A percentile compares a stretch with the other conserved stretches of the same genome.
These are phyloP conservation scores for Aspergillus campestris DNA, from an alignment of 495 filamentous ascomycete genomes.

Conservation along the genomic window DNA sequence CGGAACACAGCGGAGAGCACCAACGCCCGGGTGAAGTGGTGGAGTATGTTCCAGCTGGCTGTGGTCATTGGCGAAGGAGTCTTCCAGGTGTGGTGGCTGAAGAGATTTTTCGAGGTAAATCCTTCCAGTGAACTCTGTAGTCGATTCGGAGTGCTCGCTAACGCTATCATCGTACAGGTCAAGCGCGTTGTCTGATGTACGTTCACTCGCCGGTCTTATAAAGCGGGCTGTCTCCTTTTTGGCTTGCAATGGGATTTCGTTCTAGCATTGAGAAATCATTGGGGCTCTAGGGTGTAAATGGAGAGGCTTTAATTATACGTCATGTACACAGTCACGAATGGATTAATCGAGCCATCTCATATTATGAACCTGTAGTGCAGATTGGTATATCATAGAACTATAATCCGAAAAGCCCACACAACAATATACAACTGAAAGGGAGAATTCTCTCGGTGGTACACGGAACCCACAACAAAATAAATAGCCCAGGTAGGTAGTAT, in stretches of 20 bases:
- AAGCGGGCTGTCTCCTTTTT: conserved; percentile 1
- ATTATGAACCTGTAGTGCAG: too few relatives aligned
- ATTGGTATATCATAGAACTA: too few relatives aligned
- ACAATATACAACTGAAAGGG: too few relatives aligned
- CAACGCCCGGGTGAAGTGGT: conserved; percentile 96
- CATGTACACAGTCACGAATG: conserved; percentile 1
- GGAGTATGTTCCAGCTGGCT: conserved; percentile 92
- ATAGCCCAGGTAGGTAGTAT: too few relatives aligned
- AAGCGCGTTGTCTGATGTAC: conserved; percentile 36
- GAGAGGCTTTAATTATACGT: background rate
- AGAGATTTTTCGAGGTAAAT: conserved; percentile 92
- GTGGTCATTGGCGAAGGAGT: conserved; percentile 86
- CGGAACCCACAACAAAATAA: too few relatives aligned
- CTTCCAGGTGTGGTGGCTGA: conserved; percentile 99
- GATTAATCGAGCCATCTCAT: background rate
- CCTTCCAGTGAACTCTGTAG: background rate
- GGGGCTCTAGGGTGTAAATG: background rate
- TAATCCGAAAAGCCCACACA: too few relatives aligned
- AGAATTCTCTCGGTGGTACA: too few relatives aligned
- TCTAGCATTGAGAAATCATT: background rate
- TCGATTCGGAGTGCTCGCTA: background rate
- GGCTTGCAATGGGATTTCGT: conserved; percentile 1
- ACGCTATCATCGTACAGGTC: conserved; percentile 18
- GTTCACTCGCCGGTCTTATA: conserved; percentile 2
- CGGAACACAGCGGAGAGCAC: conserved; percentile 98